Base-by-base conservation (phyloP, 2,329 filamentous ascomycete species). In the Talaromyces sp. region DNA sequence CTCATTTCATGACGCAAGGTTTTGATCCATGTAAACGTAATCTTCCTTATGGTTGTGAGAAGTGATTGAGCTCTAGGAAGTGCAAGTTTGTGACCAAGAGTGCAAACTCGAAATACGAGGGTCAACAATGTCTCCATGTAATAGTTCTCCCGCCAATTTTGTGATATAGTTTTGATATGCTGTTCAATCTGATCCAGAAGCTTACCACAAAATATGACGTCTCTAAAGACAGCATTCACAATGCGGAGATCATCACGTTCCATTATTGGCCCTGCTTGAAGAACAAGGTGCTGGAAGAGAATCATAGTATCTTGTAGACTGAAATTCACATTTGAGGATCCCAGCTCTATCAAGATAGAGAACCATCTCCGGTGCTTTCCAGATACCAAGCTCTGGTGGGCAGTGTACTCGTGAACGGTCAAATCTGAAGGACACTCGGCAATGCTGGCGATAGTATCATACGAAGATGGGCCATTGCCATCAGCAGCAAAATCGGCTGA, bases 121-220 rank as follows among this genome's bases (percentile, higher is more conserved):
- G 80, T 84, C 5, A 89, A 79, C 1, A 89, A 62, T 0, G 83
- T 79, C 4, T 86, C 82, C 86, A 90, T 89, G 15, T 81, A 80
- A 61, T 85, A 73, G 0, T 75, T 77, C 67, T 90, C 88, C 0
- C 87, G 80, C 84, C 86, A 89, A 52, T 86, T 90, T 0, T 77
- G 73, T 0, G 73, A 70, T 8, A 90, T 82, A 0, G 73, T 70
- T 0, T 76, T 70, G 0, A 90, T 64, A 1, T 81, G 80, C n/a
- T 73, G 66, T 1, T 77, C 68, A 0, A 90, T 70, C 41, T 86
- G 81, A 0, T 82, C 73, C 0, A 82, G 52, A 0, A 90, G 72
- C 6, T 74, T 77, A 0, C 67, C 13, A 45, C 85, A 86, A 66
- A 90, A 89, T 0, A 52, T 8, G 0, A 67, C 3, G n/a, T 89